Base-by-base conservation (phyloP, 2,329 filamentous ascomycete species). In the Xylaria multiplex region DNA sequence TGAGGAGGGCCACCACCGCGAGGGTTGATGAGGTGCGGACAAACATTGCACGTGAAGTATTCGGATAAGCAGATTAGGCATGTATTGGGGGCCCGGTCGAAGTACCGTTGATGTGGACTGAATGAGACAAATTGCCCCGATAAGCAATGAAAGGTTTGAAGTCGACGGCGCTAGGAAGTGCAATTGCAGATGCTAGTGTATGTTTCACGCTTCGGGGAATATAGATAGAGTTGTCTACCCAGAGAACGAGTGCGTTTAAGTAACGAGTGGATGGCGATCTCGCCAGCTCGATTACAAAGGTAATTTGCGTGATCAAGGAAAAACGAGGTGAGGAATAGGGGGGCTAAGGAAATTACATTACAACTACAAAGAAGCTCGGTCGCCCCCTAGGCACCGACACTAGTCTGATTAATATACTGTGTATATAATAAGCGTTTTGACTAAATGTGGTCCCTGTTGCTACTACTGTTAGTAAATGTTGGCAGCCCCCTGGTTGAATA, bases 1-100 rank as follows among this genome's bases (percentile, higher is more conserved):
- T 75, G 65, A 79, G 70, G 6, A 68, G 62, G 40, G 67, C 65
- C 8, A 62, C 68, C 24, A 65, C 54, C 19, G 67, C 60, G 43
- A 70, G 48, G 40, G 49, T 27, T 49, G 66, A 52, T 27, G 60
- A 40, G 22, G 61, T 22, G 35, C 66, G 43, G 27, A 55, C 32
- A 16, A 57, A 53, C 59, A 66, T 70, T 6, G 57, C 62, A 52
- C 66, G 49, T 50, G n/a, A 16, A 43, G 46, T 64, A 35, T 61
- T 71, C 69, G 7, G 22, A 8, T 7, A 13, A n/a, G 19, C 24
- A 45, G 13, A 13, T 27, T 49, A 62, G 19, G 35, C 6, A 8
- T 55, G 19, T 40, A 30, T 27, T 14, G 9, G 35, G 35, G 6
- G 11, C 6, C 8, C 6, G 11, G 3, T 37, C 30, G 14, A 9